Evolutionary conservation across 2,329 filamentous ascomycete genomes (phyloP).

Genomic region (Colletotrichum trifolii): DNA sequence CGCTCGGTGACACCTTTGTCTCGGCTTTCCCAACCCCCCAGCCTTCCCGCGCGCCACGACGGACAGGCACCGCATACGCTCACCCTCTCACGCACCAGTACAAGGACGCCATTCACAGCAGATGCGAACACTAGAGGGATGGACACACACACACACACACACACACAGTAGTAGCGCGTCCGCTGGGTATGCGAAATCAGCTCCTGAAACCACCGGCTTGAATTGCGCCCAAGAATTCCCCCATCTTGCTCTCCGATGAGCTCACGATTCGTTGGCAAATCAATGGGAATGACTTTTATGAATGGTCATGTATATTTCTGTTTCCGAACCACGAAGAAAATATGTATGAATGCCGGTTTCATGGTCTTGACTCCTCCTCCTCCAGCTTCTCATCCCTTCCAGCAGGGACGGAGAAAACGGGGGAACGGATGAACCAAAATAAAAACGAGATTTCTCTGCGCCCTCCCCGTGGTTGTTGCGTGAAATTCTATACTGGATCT

Average conservation of each 20-base stretch:
- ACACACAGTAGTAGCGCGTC: too few species aligned
- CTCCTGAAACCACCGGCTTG: conserved; percentile 9
- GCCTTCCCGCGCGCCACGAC: conserved; percentile 22
- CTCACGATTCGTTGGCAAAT: not conserved
- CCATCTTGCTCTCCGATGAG: not conserved
- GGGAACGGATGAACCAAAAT: too few species aligned
- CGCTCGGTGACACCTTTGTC: conserved; percentile 7
- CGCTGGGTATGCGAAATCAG: too few species aligned
- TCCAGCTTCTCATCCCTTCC: conserved; percentile 13
- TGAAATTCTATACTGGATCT: conserved; percentile 34
- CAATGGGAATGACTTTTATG: conserved; percentile 3
- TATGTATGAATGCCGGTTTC: conserved; percentile 9
- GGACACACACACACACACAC: too few species aligned
- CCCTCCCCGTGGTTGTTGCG: not conserved
- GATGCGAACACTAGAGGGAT: too few species aligned
- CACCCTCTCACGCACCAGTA: too few species aligned
- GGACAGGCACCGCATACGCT: not conserved
- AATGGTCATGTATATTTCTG: conserved; percentile 9
- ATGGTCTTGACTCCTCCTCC: too few species aligned
- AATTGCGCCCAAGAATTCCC: conserved; percentile 3
- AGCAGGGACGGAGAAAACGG: conserved; percentile 5
- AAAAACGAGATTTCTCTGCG: not conserved
- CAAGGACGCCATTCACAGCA: too few species aligned
- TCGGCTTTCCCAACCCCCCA: not conserved
- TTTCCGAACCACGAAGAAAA: not conserved